Conservation (phyloP, 1,139 yeast species). For the Hyphopichia burtonii region DNA sequence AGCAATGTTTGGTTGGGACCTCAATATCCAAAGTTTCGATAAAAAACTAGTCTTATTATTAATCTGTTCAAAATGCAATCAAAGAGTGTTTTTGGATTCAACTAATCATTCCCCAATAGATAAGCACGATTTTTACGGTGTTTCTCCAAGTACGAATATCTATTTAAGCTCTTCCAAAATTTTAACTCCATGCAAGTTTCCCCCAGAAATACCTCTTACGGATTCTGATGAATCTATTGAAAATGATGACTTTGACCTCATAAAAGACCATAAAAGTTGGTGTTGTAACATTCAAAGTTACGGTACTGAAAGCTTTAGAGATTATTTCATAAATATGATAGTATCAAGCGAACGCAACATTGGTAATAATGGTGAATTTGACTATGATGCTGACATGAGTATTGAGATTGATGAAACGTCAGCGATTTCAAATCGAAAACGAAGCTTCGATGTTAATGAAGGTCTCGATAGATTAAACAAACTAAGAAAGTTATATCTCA, state of each 20-base stretch:
- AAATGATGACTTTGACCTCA: slow-evolving; percentile 21
- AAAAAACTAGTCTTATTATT: slow-evolving; percentile 28
- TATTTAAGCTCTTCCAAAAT: slow-evolving; percentile 22
- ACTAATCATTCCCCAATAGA: slow-evolving; percentile 7
- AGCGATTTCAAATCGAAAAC: slow-evolving; percentile 15
- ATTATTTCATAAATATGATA: slow-evolving; percentile 27
- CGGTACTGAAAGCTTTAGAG: slow-evolving; percentile 12
- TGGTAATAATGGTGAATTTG: slow-evolving; percentile 27
- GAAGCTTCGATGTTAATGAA: slow-evolving; percentile 30
- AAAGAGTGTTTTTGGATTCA: slow-evolving; percentile 28
- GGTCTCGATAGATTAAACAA: slow-evolving; percentile 34
- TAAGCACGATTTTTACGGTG: slow-evolving; percentile 4
- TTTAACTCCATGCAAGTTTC: slow-evolving; percentile 33
- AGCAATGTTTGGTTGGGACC: slow-evolving; percentile 39
- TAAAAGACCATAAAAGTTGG: slow-evolving; percentile 37
- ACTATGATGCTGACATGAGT: slow-evolving; percentile 14
- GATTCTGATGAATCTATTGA: slow-evolving; percentile 9
- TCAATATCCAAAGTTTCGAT: slow-evolving; percentile 31
- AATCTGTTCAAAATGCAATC: slow-evolving; percentile 37
- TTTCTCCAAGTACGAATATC: slow-evolving; percentile 5
- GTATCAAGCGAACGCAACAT: slow-evolving; percentile 18
- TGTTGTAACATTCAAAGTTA: slow-evolving; percentile 23
- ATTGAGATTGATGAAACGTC: slow-evolving; percentile 10
- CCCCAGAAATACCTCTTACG: slow-evolving; percentile 13
- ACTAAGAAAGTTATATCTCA: slow-evolving; percentile 33